Evolutionary conservation across 2,329 filamentous ascomycete genomes (phyloP).

Genomic region (Fusarium longipes): DNA sequence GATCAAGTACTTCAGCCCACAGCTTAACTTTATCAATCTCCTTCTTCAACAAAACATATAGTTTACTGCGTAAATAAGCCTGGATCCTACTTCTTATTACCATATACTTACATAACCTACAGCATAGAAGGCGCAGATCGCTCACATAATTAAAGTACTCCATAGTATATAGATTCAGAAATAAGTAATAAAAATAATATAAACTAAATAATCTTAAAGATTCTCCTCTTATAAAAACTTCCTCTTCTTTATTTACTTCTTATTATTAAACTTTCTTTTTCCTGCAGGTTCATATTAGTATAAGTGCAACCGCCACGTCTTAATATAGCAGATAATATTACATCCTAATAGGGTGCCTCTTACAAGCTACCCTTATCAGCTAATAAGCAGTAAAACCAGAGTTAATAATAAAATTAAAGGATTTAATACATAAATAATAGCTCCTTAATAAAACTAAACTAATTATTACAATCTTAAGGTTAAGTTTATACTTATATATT

Average conservation of each 20-base stretch:
- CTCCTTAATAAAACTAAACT: not conserved
- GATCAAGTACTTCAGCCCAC: not conserved
- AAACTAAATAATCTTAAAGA: not conserved
- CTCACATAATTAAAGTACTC: slow-evolving; percentile 4
- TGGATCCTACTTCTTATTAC: not conserved
- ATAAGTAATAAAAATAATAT: slow-evolving; percentile 2
- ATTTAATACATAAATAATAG: slow-evolving; percentile 3
- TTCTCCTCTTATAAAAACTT: not conserved
- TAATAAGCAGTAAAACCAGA: not conserved
- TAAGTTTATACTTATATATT: slow-evolving; percentile 3
- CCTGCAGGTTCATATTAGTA: not conserved
- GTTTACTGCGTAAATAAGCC: not conserved
- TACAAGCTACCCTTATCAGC: slow-evolving; percentile 7
- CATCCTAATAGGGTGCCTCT: slow-evolving; percentile 2
- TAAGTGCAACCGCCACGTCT: not conserved
- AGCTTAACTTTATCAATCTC: not conserved
- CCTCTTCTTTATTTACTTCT: slow-evolving; percentile 9
- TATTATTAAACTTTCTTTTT: slow-evolving; percentile 13
- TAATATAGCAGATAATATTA: not conserved
- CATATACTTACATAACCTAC: slow-evolving; percentile 6
- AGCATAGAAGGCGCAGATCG: not conserved
- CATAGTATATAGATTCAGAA: slow-evolving; percentile 3
- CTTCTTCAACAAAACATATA: not conserved
- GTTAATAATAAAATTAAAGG: not conserved
- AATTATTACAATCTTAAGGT: not conserved